Percentiles rank a stretch among this genome's conserved stretches.
These are phyloP conservation scores for Puccinia horiana DNA, from an alignment of 1,284 basidiomycete species.

Conservation along the genomic window DNA sequence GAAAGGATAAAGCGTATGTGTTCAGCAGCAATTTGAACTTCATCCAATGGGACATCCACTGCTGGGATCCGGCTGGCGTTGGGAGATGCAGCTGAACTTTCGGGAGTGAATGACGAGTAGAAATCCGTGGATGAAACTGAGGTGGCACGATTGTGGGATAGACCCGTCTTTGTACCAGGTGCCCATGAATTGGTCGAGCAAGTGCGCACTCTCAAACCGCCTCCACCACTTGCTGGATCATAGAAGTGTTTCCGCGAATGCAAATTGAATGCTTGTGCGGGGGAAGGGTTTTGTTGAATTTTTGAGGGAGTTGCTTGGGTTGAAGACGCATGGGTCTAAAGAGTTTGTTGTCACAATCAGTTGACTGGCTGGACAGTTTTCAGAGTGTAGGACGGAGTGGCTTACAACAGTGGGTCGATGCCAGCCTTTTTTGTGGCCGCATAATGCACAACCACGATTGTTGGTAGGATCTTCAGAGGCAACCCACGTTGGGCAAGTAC, in stretches of 20 bases:
- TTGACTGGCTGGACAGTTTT: not conserved
- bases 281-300: not conserved
- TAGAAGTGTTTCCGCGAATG: not conserved
- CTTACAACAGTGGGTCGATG: constrained; percentile 35
- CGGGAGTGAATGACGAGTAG: not conserved
- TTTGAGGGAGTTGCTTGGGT: not conserved
- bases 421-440: constrained; percentile 47
- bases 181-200: constrained; percentile 10
- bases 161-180: not conserved
- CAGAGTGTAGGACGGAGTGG: too few relatives aligned
- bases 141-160: not conserved
- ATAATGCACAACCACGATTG: constrained; percentile 23
- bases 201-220: not conserved
- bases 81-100: not conserved
- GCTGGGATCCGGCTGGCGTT: not conserved
- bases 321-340: not conserved
- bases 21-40: constrained; percentile 13
- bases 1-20: constrained; percentile 29
- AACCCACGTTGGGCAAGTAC: constrained; percentile 42
- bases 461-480: constrained; percentile 9
- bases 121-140: not conserved
- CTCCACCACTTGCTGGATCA: not conserved
- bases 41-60: not conserved
- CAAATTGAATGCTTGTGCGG: not conserved
- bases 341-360: not conserved